Evolutionary conservation across 768 basidiomycete genomes (phyloP).

Genomic region (Auricularia cornea): DNA sequence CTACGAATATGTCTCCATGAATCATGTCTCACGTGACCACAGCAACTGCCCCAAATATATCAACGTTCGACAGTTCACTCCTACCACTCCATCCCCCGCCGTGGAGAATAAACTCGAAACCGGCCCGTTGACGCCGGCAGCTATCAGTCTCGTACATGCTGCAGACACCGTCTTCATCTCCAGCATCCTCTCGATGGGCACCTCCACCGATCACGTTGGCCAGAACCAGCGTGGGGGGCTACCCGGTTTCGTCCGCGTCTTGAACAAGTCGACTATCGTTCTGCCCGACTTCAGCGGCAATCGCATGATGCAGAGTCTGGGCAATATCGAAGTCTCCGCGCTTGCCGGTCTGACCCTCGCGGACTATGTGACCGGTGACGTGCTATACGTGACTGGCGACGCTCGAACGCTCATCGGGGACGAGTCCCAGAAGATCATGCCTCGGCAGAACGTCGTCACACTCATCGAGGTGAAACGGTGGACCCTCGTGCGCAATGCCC

Average conservation of each 20-base stretch:
- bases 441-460: constrained; percentile 43
- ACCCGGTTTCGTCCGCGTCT: constrained; percentile 56
- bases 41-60: constrained; percentile 71
- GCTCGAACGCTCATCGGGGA: constrained; percentile 42
- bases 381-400: constrained; percentile 55
- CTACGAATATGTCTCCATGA: background rate
- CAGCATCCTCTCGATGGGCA: constrained; percentile 37
- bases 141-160: constrained; percentile 38
- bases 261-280: constrained; percentile 45
- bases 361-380: constrained; percentile 42
- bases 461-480: constrained; percentile 44
- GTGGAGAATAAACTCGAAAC: background rate
- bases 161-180: constrained; percentile 52
- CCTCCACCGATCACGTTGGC: constrained; percentile 47
- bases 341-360: constrained; percentile 51
- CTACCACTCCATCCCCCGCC: constrained; percentile 34
- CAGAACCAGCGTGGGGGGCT: constrained; percentile 59
- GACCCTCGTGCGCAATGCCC: constrained; percentile 41
- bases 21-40: background rate
- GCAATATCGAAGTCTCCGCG: constrained; percentile 51
- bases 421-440: constrained; percentile 47
- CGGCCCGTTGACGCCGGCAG: constrained; percentile 15
- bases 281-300: constrained; percentile 61
- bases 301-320: constrained; percentile 53
- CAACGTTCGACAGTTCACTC: constrained; percentile 43